Conservation (phyloP, 768 basidiomycete genomes). For the Termitomyces sp. region DNA sequence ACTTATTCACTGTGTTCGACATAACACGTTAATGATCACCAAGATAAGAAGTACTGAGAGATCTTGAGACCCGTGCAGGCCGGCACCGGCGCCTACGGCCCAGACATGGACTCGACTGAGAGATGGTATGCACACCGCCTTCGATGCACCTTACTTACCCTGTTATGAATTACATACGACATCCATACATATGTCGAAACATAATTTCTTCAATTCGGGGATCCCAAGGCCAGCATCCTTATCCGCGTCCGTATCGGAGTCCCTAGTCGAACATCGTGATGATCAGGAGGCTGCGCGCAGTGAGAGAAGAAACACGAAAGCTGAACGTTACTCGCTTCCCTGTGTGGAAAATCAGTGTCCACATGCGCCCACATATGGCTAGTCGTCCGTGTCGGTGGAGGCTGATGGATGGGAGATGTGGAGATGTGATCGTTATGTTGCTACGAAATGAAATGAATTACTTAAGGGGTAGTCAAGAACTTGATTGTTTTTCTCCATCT, state of each 20-base stretch:
- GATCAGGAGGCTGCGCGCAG: neutral
- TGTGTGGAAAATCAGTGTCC: neutral
- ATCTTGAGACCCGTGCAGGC: no score
- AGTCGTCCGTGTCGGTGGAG: neutral
- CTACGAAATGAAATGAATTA: neutral
- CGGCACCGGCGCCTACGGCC: no score
- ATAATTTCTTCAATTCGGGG: no score
- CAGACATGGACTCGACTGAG: no score
- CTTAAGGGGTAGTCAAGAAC: neutral
- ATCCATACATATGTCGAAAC: neutral
- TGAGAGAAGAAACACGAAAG: neutral
- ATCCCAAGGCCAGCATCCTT: neutral
- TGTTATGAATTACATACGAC: neutral
- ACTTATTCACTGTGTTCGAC: no score
- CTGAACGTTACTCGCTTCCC: neutral
- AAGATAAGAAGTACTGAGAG: no score
- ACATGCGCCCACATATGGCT: neutral
- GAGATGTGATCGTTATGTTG: neutral
- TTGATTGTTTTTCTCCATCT: neutral
- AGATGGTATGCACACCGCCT: no score
- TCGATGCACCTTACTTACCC: no score
- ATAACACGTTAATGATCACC: no score
- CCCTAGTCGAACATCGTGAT: neutral
- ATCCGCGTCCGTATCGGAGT: conserved; percentile 3
- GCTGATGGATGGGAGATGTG: neutral